Evolutionary conservation across 176 grass and related monocot species (phyloP), one percentile per base, ranked within the genome.

Genomic region (Aechmea fasciata): DNA sequence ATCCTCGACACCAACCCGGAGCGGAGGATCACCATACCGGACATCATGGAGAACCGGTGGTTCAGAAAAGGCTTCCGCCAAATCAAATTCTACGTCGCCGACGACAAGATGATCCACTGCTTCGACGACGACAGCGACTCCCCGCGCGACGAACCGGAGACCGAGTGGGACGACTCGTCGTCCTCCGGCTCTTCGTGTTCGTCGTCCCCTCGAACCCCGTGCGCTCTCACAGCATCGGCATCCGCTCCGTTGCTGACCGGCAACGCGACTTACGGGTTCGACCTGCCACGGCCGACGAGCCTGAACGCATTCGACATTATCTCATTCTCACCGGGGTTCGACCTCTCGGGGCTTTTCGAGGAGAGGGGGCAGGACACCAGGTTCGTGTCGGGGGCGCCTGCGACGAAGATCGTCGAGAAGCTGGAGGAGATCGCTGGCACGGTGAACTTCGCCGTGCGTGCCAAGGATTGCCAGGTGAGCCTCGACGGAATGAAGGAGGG

Each of bases 231-330:
- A 41, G 5, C 33, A 41, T 41, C 33, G 48, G 73, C 73, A 67
- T 69, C 69, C 51, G 55, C 80, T 14, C 57, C 75, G 41, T 49
- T 5, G 20, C 55, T 80, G 3, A 73, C 66, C 33, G 33, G 33
- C 4, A 41, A 41, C 33, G 4, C 33, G 33, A 7, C 33, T 41
- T 41, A 41, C 33, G 33, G 33, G 33, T 41, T 41, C 33, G 6
- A 7, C 33, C 33, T 41, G 33, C 33, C 33, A 41, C 81, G 63
- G 67, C 71, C 83, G 54, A 76, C 66, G 12, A 86, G 67, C 74
- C 26, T 90, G 63, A 90, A 90, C 49, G 87, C 87, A 17, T 90
- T 90, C 49, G 83, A 86, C 67, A 83, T 90, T 19, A 90, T 90
- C 63, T 83, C 87, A 57, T 74, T 86, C 18, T 90, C 87, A 1